These are phyloP conservation scores for Musa beccarii DNA, from an alignment of 176 grass and related monocot genomes.

Conservation along the genomic window DNA sequence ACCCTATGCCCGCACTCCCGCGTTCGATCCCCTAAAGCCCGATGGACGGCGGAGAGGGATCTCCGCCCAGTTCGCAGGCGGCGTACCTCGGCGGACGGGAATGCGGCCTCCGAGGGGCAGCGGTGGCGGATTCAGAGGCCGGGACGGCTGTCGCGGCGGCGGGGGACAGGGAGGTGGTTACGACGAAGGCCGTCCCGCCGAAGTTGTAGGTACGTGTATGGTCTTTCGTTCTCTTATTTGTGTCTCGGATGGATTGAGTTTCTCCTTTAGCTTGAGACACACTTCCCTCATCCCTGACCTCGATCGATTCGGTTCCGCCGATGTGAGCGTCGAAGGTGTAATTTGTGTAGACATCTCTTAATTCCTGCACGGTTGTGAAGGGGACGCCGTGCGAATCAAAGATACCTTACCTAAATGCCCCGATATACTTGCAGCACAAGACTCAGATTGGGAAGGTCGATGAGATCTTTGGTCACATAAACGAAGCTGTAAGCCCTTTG, in stretches of 20 bases:
- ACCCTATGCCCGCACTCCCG: neutral
- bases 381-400: conserved; percentile 91
- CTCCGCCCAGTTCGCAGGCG: neutral
- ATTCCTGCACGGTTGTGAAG: conserved; percentile 85
- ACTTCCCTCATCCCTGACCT: too few relatives aligned
- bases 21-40: neutral
- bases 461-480: conserved; percentile 95
- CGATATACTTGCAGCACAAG: conserved; percentile 86
- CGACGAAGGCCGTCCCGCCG: conserved; percentile 76
- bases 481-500: conserved; percentile 64
- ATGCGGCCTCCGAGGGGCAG: conserved; percentile 93
- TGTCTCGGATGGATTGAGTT: too few relatives aligned
- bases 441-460: conserved; percentile 93
- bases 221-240: too few relatives aligned
- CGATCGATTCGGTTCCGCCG: neutral
- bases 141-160: conserved; percentile 10
- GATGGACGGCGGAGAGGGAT: neutral
- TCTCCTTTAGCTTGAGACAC: too few relatives aligned
- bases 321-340: too few relatives aligned
- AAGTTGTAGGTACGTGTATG: conserved; percentile 56
- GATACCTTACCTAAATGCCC: conserved; percentile 88
- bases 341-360: conserved; percentile 59
- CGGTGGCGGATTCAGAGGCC: neutral
- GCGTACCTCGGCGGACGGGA: neutral
- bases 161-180: conserved; percentile 46